Conservation (phyloP, 805 yeast species). For the Babjeviella inositovora region DNA sequence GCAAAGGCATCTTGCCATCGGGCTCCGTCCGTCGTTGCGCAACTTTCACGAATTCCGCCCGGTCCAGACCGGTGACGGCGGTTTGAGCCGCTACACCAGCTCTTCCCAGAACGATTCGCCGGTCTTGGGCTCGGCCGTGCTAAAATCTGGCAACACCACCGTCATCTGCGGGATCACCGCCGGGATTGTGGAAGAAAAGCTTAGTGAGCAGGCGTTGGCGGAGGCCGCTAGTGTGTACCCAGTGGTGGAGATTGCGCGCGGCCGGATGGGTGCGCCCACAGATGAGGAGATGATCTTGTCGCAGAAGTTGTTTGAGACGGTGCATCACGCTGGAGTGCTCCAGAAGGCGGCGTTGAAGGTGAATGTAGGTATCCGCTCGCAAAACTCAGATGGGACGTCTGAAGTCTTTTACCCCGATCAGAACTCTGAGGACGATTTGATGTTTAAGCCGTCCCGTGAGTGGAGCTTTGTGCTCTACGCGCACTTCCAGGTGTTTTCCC, state of each 20-base stretch:
- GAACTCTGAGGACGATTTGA: constrained; percentile 10
- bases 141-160: constrained; percentile 57
- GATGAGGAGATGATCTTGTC: constrained; percentile 71
- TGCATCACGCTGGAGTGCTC: constrained; percentile 40
- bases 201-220: constrained; percentile 6
- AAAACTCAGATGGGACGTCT: constrained; percentile 30
- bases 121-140: constrained; percentile 52
- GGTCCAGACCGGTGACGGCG: constrained; percentile 22
- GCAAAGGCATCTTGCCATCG: constrained; percentile 60
- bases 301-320: constrained; percentile 44
- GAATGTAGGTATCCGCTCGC: constrained; percentile 31
- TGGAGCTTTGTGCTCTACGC: constrained; percentile 54
- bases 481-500: constrained; percentile 58
- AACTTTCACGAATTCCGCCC: constrained; percentile 58
- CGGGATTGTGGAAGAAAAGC: constrained; percentile 41
- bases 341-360: constrained; percentile 34
- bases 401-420: constrained; percentile 31
- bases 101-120: constrained; percentile 2
- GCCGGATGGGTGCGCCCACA: constrained; percentile 67
- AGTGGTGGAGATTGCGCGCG: constrained; percentile 61
- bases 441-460: constrained; percentile 19
- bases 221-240: constrained; percentile 40
- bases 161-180: constrained; percentile 60
- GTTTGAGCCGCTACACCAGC: constrained; percentile 1
- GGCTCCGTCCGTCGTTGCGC: constrained; percentile 64